Conservation (phyloP, 176 grass and related monocot genomes). For the Cocos nucifera region DNA sequence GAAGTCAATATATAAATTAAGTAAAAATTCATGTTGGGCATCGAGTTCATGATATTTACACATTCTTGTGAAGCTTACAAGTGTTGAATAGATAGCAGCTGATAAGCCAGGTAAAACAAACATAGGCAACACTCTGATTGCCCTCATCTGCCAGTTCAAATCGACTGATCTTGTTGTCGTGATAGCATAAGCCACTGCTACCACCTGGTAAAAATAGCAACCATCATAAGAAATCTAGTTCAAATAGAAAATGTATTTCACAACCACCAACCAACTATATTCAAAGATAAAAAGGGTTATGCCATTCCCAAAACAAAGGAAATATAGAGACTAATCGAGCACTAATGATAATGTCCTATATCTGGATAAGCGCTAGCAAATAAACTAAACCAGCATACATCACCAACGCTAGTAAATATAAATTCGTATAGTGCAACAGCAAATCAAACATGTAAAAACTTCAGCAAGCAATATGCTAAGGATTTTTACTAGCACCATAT, state of each 20-base stretch:
- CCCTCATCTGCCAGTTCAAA: conserved; percentile 61
- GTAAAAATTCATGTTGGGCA: not conserved
- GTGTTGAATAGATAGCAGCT: conserved; percentile 41
- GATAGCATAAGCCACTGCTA: conserved; percentile 59
- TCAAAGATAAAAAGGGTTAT: not conserved
- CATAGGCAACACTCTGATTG: conserved; percentile 57
- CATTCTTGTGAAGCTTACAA: conserved; percentile 54
- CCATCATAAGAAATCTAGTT: not conserved
- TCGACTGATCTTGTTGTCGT: conserved; percentile 50
- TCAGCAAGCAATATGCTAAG: too few species aligned
- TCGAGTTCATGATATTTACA: conserved; percentile 44
- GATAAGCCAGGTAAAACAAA: conserved; percentile 57
- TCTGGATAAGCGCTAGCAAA: too few species aligned
- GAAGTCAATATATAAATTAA: too few species aligned
- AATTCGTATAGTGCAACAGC: too few species aligned
- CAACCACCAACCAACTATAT: not conserved
- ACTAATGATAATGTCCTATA: too few species aligned
- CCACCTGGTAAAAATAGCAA: conserved; percentile 33
- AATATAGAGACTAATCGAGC: too few species aligned
- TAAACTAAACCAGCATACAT: too few species aligned
- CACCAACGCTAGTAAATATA: too few species aligned
- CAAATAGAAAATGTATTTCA: not conserved
- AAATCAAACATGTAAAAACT: too few species aligned
- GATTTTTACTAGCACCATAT: too few species aligned
- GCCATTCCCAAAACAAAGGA: too few species aligned